Conservation (phyloP, 257 asterid species). For the Nicotiana noctiflora region DNA sequence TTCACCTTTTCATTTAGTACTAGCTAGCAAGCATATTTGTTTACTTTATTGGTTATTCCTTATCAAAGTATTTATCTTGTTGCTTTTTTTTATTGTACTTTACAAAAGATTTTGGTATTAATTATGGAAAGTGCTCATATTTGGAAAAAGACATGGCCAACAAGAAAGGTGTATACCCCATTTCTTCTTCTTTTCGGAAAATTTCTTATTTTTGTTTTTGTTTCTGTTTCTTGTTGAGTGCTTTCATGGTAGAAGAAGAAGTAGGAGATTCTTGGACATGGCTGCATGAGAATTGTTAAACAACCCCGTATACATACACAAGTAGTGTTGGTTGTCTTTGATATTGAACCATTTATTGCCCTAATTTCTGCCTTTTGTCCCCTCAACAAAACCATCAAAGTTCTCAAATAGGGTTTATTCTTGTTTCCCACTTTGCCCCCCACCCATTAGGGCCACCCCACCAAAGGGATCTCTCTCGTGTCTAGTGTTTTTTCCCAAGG, state of each 20-base stretch:
- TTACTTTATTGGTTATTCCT: slow-evolving; percentile 6
- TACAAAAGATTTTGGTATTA: slow-evolving; percentile 9
- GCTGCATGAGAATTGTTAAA: slow-evolving; percentile 21
- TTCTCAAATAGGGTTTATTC: slow-evolving; percentile 43
- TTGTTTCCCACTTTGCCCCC: slow-evolving; percentile 35
- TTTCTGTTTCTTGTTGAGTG: neutral
- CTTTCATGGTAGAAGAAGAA: slow-evolving; percentile 16
- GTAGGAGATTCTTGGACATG: slow-evolving; percentile 6
- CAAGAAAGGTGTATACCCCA: neutral
- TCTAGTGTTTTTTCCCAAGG: slow-evolving; percentile 40
- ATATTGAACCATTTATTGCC: slow-evolving; percentile 32
- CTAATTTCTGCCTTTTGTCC: slow-evolving; percentile 75
- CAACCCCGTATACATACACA: slow-evolving; percentile 21
- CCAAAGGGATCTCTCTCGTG: slow-evolving; percentile 77
- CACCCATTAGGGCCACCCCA: slow-evolving; percentile 13
- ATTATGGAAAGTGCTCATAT: slow-evolving; percentile 2
- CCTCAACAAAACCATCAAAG: slow-evolving; percentile 86
- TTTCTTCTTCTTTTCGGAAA: neutral
- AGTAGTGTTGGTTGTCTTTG: slow-evolving; percentile 37
- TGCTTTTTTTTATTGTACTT: slow-evolving; percentile 16
- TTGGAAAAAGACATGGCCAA: neutral
- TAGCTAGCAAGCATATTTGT: neutral
- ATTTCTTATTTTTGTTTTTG: neutral
- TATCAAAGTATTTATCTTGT: slow-evolving; percentile 11
- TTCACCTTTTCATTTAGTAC: slow-evolving; percentile 25